A percentile compares a stretch with the other conserved stretches of the same genome.
Evolutionary conservation across 2,329 filamentous ascomycete species (phyloP).

Genomic region (Zalaria sp.): DNA sequence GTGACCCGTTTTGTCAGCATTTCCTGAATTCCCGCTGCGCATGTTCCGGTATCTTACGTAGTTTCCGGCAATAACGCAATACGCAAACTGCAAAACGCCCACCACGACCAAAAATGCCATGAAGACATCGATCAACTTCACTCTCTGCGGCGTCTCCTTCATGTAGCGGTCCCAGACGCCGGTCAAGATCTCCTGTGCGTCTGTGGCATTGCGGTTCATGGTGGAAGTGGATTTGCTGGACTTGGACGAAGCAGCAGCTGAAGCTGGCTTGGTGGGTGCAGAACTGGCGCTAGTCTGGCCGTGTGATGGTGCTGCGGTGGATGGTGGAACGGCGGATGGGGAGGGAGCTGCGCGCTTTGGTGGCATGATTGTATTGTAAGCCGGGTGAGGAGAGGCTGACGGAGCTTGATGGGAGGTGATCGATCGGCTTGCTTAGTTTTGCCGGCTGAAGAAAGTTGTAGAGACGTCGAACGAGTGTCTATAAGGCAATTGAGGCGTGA

Average conservation of each 20-base stretch:
- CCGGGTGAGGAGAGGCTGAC: not conserved
- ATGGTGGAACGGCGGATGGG: conserved; percentile 11
- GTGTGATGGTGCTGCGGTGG: conserved; percentile 9
- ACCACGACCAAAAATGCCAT: conserved; percentile 76
- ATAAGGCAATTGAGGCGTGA: no score
- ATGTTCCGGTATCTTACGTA: conserved; percentile 54
- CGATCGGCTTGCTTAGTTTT: no score
- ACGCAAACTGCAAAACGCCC: conserved; percentile 82
- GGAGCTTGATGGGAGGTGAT: not conserved
- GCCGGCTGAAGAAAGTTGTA: no score
- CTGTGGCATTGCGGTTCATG: conserved; percentile 13
- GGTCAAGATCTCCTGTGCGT: conserved; percentile 44
- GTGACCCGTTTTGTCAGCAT: conserved; percentile 9
- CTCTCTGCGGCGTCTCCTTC: conserved; percentile 71
- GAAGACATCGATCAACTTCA: conserved; percentile 83
- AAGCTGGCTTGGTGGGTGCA: conserved; percentile 10
- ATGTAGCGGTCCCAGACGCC: conserved; percentile 69
- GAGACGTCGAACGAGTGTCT: no score
- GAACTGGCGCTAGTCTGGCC: conserved; percentile 10
- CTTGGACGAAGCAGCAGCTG: conserved; percentile 9
- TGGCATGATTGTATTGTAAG: conserved; percentile 11
- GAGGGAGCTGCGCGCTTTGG: conserved; percentile 14
- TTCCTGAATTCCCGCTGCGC: not conserved
- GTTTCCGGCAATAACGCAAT: conserved; percentile 84
- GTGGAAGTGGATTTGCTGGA: conserved; percentile 8